A percentile compares a stretch with the other conserved stretches of the same genome.
Conservation (phyloP, 352 stramenopile species). For the Globisporangium paroecandrum region DNA sequence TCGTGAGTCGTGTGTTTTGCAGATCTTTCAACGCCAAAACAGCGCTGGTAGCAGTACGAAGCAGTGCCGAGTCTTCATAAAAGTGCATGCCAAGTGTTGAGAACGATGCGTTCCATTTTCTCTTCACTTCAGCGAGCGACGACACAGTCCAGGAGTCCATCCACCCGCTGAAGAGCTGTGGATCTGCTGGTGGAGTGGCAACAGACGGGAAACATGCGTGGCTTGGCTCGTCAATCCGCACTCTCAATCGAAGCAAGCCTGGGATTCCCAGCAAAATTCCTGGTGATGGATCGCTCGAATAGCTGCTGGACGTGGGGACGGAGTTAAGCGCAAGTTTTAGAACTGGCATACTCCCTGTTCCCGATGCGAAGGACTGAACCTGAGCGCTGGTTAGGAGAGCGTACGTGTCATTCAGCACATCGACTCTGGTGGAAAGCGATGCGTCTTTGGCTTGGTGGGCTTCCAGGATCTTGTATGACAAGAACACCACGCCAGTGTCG, state of each 20-base stretch:
- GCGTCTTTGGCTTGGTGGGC: slow-evolving; percentile 28
- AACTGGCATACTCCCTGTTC: slow-evolving; percentile 27
- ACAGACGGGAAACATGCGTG: slow-evolving; percentile 29
- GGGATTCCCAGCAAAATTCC: slow-evolving; percentile 26
- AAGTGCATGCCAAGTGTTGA: slow-evolving; percentile 19
- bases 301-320: slow-evolving; percentile 18
- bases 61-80: slow-evolving; percentile 30
- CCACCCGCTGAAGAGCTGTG: slow-evolving; percentile 44
- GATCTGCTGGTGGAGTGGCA: slow-evolving; percentile 18
- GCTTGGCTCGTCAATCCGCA: slow-evolving; percentile 30
- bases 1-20: slow-evolving; percentile 15
- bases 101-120: slow-evolving; percentile 26
- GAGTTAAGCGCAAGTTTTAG: slow-evolving; percentile 22
- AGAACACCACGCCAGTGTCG: slow-evolving; percentile 7
- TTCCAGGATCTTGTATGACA: slow-evolving; percentile 27
- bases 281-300: slow-evolving; percentile 3
- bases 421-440: slow-evolving; percentile 18
- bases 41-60: slow-evolving; percentile 34
- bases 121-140: slow-evolving; percentile 26
- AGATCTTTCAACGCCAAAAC: slow-evolving; percentile 29
- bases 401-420: slow-evolving; percentile 24
- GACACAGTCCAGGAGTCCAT: slow-evolving; percentile 43
- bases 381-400: slow-evolving; percentile 22
- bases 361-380: slow-evolving; percentile 23
- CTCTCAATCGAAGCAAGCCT: slow-evolving; percentile 22